Evolutionary conservation across 2,329 filamentous ascomycete genomes (phyloP).

Genomic region (Monosporascus sp.): DNA sequence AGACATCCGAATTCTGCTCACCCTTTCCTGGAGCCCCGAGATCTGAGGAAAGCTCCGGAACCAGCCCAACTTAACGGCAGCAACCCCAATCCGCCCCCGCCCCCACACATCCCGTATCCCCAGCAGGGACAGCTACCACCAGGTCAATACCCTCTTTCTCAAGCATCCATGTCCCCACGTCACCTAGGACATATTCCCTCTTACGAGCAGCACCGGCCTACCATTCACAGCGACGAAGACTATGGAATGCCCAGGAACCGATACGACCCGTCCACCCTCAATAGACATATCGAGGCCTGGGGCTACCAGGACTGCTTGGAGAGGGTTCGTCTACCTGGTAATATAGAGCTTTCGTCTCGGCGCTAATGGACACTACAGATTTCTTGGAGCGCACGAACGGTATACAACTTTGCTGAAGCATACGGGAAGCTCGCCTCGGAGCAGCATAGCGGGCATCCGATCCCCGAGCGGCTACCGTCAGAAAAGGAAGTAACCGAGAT

Average conservation of each 20-base stretch:
- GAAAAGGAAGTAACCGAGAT: slow-evolving; percentile 53
- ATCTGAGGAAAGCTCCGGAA: slow-evolving; percentile 21
- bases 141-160: slow-evolving; percentile 36
- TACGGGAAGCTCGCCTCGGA: slow-evolving; percentile 51
- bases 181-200: slow-evolving; percentile 39
- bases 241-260: slow-evolving; percentile 34
- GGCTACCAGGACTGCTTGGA: slow-evolving; percentile 48
- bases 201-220: slow-evolving; percentile 42
- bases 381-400: slow-evolving; percentile 45
- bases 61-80: slow-evolving; percentile 11
- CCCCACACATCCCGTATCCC: slow-evolving; percentile 35
- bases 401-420: slow-evolving; percentile 53
- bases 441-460: slow-evolving; percentile 49
- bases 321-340: slow-evolving; percentile 31
- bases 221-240: slow-evolving; percentile 41
- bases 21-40: slow-evolving; percentile 22
- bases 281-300: slow-evolving; percentile 48
- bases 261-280: slow-evolving; percentile 40
- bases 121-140: slow-evolving; percentile 43
- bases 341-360: background rate
- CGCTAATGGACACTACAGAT: slow-evolving; percentile 35
- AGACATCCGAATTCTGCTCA: slow-evolving; percentile 20
- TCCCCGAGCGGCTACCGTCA: slow-evolving; percentile 49
- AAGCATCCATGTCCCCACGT: slow-evolving; percentile 45
- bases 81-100: slow-evolving; percentile 27